Percentiles rank a stretch among this genome's conserved stretches.
phyloP scores from a whole-genome alignment of 768 basidiomycete species.

The Boletus coccyginus region DNA sequence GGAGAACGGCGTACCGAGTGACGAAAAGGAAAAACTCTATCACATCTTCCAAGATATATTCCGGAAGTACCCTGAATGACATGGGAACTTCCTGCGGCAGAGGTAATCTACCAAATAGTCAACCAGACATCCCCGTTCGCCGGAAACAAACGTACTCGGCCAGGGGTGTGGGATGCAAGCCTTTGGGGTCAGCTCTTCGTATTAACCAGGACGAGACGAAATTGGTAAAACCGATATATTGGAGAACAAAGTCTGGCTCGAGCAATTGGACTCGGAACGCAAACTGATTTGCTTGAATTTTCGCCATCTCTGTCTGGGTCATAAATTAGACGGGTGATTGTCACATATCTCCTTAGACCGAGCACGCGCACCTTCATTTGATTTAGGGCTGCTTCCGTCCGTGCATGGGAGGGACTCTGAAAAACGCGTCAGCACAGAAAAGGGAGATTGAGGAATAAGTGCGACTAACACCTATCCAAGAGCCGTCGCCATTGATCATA shows the following conservation, averaged over 20 bases:
- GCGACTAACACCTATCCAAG: slow-evolving; percentile 75
- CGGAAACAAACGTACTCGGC: slow-evolving; percentile 53
- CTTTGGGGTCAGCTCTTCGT: slow-evolving; percentile 80
- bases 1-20: slow-evolving; percentile 55
- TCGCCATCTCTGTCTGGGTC: slow-evolving; percentile 61
- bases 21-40: slow-evolving; percentile 86
- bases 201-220: slow-evolving; percentile 95
- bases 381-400: slow-evolving; percentile 74
- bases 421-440: neutral
- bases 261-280: slow-evolving; percentile 83
- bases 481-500: slow-evolving; percentile 67
- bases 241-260: slow-evolving; percentile 80
- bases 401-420: slow-evolving; percentile 70
- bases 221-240: slow-evolving; percentile 78
- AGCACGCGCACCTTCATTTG: slow-evolving; percentile 60
- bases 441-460: neutral
- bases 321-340: neutral
- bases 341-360: neutral
- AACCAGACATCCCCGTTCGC: neutral
- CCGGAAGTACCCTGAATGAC: slow-evolving; percentile 84
- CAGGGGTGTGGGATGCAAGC: slow-evolving; percentile 65
- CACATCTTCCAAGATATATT: slow-evolving; percentile 92
- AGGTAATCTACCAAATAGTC: slow-evolving; percentile 59
- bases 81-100: slow-evolving; percentile 82
- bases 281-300: slow-evolving; percentile 68